Percentiles rank a stretch among this genome's conserved stretches.
phyloP scores from a whole-genome alignment of 306 rosid genomes.

The Castanospermum australe region DNA sequence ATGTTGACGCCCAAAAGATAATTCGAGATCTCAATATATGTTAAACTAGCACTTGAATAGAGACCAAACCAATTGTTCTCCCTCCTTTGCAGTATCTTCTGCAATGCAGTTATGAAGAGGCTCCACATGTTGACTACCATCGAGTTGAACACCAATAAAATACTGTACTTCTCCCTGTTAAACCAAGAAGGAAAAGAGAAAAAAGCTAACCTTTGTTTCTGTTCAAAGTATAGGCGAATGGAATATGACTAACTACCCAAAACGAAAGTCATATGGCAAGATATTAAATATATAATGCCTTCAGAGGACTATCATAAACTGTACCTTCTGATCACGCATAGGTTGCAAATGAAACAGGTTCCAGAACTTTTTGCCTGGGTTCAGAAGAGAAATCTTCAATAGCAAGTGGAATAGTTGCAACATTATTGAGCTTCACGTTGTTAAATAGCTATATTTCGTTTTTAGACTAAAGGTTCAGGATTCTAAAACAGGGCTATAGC shows the following conservation, averaged over 20 bases:
- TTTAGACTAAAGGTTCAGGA: neutral
- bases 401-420: slow-evolving; percentile 1
- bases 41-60: slow-evolving; percentile 21
- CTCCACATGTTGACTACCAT: slow-evolving; percentile 96
- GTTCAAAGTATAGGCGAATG: neutral
- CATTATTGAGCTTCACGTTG: neutral
- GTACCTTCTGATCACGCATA: slow-evolving; percentile 98
- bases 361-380: slow-evolving; percentile 95
- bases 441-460: slow-evolving; percentile 8
- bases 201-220: neutral
- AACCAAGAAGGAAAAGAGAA: slow-evolving; percentile 14
- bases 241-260: neutral
- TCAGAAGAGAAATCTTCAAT: slow-evolving; percentile 22
- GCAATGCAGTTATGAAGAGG: slow-evolving; percentile 77
- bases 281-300: neutral
- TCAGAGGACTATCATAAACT: neutral
- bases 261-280: neutral
- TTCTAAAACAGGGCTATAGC: neutral
- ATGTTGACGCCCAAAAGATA: neutral
- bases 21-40: neutral
- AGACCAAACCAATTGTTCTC: slow-evolving; percentile 65
- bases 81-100: slow-evolving; percentile 62
- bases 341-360: slow-evolving; percentile 96
- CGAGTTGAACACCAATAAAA: slow-evolving; percentile 96
- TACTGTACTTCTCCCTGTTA: slow-evolving; percentile 95